Conservation (phyloP, 1,284 basidiomycete genomes). For the Pisolithus thermaeus region DNA sequence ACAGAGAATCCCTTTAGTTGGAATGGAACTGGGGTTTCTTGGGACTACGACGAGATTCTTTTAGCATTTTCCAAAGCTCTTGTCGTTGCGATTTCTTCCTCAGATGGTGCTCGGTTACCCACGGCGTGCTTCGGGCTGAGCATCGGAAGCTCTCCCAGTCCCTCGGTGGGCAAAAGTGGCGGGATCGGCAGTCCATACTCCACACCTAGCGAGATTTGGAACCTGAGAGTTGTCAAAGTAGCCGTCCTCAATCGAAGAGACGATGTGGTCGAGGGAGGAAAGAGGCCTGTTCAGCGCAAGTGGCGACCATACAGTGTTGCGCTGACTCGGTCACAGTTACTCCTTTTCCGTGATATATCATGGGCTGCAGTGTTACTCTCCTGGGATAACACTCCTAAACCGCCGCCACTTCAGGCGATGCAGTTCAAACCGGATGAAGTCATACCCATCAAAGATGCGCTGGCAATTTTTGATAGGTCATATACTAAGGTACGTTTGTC, state of each 20-base stretch:
- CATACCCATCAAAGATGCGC: conserved; percentile 69
- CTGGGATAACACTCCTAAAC: conserved; percentile 39
- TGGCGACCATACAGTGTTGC: conserved; percentile 88
- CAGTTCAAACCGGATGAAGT: conserved; percentile 85
- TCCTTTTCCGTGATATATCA: conserved; percentile 85
- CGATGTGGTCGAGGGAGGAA: conserved; percentile 70
- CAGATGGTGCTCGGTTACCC: conserved; percentile 35
- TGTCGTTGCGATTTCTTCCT: conserved; percentile 50
- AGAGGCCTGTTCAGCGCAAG: conserved; percentile 72
- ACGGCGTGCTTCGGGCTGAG: conserved; percentile 47
- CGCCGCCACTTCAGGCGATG: conserved; percentile 45
- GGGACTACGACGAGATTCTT: conserved; percentile 68
- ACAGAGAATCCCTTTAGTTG: conserved; percentile 70
- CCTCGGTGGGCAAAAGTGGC: conserved; percentile 20
- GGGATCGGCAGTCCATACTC: conserved; percentile 17
- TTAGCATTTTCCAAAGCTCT: conserved; percentile 65
- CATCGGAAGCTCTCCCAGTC: conserved; percentile 31
- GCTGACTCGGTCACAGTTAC: conserved; percentile 84
- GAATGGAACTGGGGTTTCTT: conserved; percentile 63
- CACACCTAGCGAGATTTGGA: conserved; percentile 34
- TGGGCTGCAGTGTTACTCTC: conserved; percentile 60
- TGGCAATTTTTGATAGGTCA: conserved; percentile 76
- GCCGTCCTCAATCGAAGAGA: conserved; percentile 85
- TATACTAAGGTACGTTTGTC: conserved; percentile 60
- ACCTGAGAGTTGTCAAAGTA: conserved; percentile 76